Conservation (phyloP, 2,329 filamentous ascomycete genomes). For the Orbilia oligospora region DNA sequence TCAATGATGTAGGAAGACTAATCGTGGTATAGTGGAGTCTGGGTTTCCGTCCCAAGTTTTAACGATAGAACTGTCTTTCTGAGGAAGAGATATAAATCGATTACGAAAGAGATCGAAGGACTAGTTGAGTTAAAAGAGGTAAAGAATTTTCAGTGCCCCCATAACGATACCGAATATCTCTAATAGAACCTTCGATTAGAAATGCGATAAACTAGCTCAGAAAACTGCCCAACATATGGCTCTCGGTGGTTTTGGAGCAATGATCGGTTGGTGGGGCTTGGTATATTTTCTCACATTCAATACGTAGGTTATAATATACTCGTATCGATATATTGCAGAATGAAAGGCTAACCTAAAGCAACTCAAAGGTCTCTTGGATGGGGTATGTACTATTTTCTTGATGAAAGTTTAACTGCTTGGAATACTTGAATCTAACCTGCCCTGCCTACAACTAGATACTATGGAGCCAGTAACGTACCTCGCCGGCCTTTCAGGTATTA, state of each 20-base stretch:
- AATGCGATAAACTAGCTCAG: conserved; percentile 58
- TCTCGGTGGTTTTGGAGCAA: conserved; percentile 75
- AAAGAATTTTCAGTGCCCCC: not conserved
- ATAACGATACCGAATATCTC: not conserved
- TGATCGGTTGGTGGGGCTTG: conserved; percentile 83
- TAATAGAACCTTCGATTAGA: conserved; percentile 25
- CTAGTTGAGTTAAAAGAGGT: conserved; percentile 56
- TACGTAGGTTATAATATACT: conserved; percentile 44
- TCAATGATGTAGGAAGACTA: not conserved
- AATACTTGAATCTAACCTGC: conserved; percentile 68
- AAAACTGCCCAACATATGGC: conserved; percentile 54
- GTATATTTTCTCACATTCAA: conserved; percentile 81
- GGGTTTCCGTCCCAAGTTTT: conserved; percentile 87
- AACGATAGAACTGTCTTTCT: conserved; percentile 91
- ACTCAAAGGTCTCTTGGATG: conserved; percentile 66
- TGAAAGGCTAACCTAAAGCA: not conserved
- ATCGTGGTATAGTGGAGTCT: conserved; percentile 65
- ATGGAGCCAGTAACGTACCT: conserved; percentile 94
- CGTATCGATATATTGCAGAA: not conserved
- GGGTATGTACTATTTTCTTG: conserved; percentile 68
- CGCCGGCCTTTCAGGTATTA: conserved; percentile 85
- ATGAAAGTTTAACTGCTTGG: not conserved
- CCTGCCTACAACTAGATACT: conserved; percentile 80
- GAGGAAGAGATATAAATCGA: conserved; percentile 80
- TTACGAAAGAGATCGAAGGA: conserved; percentile 77